Base-by-base conservation (phyloP, 2,329 filamentous ascomycete species). In the Exophiala sp. region DNA sequence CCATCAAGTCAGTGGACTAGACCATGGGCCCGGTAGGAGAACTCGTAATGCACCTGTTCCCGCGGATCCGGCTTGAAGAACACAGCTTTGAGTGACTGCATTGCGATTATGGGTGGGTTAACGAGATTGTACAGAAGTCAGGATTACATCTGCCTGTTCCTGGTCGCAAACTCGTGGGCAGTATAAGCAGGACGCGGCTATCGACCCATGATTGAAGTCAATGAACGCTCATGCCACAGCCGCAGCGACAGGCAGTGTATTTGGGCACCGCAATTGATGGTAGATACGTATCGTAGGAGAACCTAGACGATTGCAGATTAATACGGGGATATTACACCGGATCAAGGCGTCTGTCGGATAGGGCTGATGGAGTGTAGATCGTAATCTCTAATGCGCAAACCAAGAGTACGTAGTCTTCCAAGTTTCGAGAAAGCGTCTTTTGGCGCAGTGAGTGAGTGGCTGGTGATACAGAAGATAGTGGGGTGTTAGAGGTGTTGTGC, bases 51-150 rank as follows among this genome's bases (percentile, higher is more conserved):
- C 74, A 95, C 91, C 78, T 98, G 91, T 57, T 85, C 86, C 69
- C 94, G 86, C 38, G 93, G 93, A 65, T 95, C 90, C 30, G 93
- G 91, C 70, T 88, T 91, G 69, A 83, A 88, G 71, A 97, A 91
- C 63, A 96, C 82, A 52, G 84, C 77, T 68, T 82, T 88, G 66
- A 97, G 76, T 37, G 86, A 80, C 74, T 97, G 88, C 93, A 97
- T 97, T 64, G 61, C 69, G 43, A 24, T 14, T 19, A 10, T 48
- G 10, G 34, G 23, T 5, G 18, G 3, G 8, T 14, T 29, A 23
- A 14, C 16, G 16, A 23, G 43, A 16, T 37, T 19, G 38, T 23
- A 16, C 14, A n/a, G 19, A 16, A 18, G 40, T 39, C 32, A 6
- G 16, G 16, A 48, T 41, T 24, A 24, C 38, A 23, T 41, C 38